These are phyloP conservation scores for Ascocoryne sarcoides DNA, from an alignment of 2,329 filamentous ascomycete species.

Conservation along the genomic window DNA sequence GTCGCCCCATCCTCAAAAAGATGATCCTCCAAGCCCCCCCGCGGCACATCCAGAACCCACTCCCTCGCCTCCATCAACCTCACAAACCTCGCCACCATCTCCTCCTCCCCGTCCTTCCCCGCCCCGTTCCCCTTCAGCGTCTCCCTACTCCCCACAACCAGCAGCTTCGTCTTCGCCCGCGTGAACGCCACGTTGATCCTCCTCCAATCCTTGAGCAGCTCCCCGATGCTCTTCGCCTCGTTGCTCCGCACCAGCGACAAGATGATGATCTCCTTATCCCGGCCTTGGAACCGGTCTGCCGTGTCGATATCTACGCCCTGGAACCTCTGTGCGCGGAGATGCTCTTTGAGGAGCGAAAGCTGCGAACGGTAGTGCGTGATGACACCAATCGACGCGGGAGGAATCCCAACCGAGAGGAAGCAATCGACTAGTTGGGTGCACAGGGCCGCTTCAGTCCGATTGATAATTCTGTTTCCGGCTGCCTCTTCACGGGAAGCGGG, in stretches of 20 bases:
- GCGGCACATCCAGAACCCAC: slow-evolving; percentile 73
- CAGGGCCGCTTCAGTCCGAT: slow-evolving; percentile 71
- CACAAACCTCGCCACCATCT: slow-evolving; percentile 71
- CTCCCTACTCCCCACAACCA: slow-evolving; percentile 73
- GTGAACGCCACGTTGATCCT: slow-evolving; percentile 95
- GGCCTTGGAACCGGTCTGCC: slow-evolving; percentile 90
- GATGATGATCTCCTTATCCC: slow-evolving; percentile 89
- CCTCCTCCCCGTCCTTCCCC: slow-evolving; percentile 58
- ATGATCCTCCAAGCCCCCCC: slow-evolving; percentile 57
- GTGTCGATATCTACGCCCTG: slow-evolving; percentile 85
- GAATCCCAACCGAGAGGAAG: slow-evolving; percentile 67
- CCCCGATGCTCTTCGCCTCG: slow-evolving; percentile 72
- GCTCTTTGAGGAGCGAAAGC: slow-evolving; percentile 70
- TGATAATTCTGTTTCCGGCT: slow-evolving; percentile 80
- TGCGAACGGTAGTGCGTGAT: slow-evolving; percentile 97
- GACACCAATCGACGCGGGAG: slow-evolving; percentile 72
- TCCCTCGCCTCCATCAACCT: slow-evolving; percentile 63
- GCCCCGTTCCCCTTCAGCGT: slow-evolving; percentile 59
- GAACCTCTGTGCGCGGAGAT: slow-evolving; percentile 43
- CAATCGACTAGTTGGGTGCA: slow-evolving; percentile 73
- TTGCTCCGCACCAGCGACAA: slow-evolving; percentile 85
- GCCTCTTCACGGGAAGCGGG: slow-evolving; percentile 60
- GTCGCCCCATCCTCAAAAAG: slow-evolving; percentile 47
- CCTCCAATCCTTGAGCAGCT: slow-evolving; percentile 83
- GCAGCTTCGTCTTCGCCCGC: slow-evolving; percentile 80